Percentiles rank a stretch among this genome's conserved stretches.
Evolutionary conservation across 2,329 filamentous ascomycete genomes (phyloP).

Genomic region (Xylariaceae sp.): DNA sequence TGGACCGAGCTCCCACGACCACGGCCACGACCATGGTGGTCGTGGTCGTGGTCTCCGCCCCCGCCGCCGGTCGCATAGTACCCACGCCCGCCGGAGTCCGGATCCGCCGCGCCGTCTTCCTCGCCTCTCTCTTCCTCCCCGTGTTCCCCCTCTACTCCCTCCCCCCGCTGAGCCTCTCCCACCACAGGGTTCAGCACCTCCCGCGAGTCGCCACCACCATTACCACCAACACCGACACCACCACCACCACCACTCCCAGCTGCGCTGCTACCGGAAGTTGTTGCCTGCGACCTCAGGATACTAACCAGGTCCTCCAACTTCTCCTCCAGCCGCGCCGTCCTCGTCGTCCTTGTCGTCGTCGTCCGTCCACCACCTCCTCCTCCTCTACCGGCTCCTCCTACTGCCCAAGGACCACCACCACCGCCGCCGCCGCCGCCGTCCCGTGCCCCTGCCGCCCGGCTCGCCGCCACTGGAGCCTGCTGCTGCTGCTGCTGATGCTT

Average conservation of each 20-base stretch:
- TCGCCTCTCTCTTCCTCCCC: neutral
- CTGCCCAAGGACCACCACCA: neutral
- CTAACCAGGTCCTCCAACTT: slow-evolving; percentile 23
- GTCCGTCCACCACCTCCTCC: slow-evolving; percentile 2
- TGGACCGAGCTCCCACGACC: no score
- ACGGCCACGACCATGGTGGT: neutral
- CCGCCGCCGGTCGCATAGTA: slow-evolving; percentile 6
- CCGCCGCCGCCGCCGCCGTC: slow-evolving; percentile 6
- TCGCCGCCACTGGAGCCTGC: no score
- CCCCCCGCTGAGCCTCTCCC: no score
- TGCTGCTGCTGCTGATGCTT: no score
- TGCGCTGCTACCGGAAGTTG: no score
- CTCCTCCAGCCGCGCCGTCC: slow-evolving; percentile 22
- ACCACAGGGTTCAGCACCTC: no score
- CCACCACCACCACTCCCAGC: no score
- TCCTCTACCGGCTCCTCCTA: neutral
- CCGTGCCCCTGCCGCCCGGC: no score
- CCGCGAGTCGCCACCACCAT: no score
- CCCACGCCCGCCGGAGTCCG: no score
- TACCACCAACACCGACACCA: no score
- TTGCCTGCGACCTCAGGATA: slow-evolving; percentile 21
- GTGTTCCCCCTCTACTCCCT: neutral
- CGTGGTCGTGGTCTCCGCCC: neutral
- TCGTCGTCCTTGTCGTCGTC: slow-evolving; percentile 6
- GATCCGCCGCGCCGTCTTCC: slow-evolving; percentile 1